Base-by-base conservation (phyloP, 1,284 basidiomycete species). In the Ustilago xerochloae region DNA sequence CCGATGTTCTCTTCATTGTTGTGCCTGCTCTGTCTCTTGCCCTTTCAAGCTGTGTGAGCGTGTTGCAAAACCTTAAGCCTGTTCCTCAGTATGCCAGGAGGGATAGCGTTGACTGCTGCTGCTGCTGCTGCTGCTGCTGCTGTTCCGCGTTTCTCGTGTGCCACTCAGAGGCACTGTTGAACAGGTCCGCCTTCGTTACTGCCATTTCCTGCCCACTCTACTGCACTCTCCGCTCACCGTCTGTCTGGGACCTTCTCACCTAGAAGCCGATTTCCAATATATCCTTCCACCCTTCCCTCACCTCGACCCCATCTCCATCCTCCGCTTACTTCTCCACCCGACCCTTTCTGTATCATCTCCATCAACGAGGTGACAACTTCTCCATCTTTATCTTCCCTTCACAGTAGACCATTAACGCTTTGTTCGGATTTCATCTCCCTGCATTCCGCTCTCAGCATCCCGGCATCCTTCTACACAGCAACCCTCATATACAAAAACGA, bases 201-300 rank as follows among this genome's bases (percentile, higher is more conserved):
- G 32, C 32, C 32, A 8, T 35, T 8, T 35, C 32, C 32, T 9
- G 16, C 38, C 38, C 15, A 18, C 38, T 39, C n/a, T n/a, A n/a
- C n/a, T n/a, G n/a, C n/a, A n/a, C n/a, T n/a, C n/a, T n/a, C n/a
- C n/a, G n/a, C n/a, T n/a, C n/a, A n/a, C n/a, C n/a, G 28, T 38
- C 24, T 35, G 13, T 24, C 43, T 56, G 41, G 32, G n/a, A n/a
- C 33, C 29, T 20, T 18, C 48, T 51, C 22, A n/a, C 41, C 33
- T 51, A n/a, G 12, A 35, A n/a, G 29, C 43, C 33, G 35, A 39
- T 47, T 57, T 57, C 36, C 46, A 64, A 64, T 64, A 64, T 64
- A 64, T 57, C 43, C 59, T 55, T 62, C 52, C 52, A 50, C 38
- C 49, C 36, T 51, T 48, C 32, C 49, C 6, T 43, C 41, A 57